Conservation (phyloP, 495 filamentous ascomycete species). For the Penicillium canariense region DNA sequence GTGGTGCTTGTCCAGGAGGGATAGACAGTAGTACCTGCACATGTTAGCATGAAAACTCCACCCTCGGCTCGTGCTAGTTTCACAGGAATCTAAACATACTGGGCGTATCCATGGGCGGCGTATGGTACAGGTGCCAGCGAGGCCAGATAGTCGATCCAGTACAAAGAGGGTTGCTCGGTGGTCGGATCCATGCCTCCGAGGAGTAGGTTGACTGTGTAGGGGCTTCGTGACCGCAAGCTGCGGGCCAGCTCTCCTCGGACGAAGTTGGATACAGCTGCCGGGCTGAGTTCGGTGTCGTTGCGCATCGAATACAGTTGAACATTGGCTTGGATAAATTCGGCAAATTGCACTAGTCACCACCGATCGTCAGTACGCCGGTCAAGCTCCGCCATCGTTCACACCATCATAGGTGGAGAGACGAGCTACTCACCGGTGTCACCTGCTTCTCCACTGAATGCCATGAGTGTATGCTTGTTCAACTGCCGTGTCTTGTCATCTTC, state of each 20-base stretch:
- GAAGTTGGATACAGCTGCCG: slow-evolving; percentile 84
- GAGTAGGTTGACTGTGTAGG: slow-evolving; percentile 94
- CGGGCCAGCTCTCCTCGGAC: slow-evolving; percentile 89
- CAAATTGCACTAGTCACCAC: slow-evolving; percentile 79
- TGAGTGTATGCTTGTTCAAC: slow-evolving; percentile 87
- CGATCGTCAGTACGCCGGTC: slow-evolving; percentile 13
- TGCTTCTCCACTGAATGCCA: slow-evolving; percentile 96
- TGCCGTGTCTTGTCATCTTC: slow-evolving; percentile 92
- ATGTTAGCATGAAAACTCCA: slow-evolving; percentile 20
- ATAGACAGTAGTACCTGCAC: slow-evolving; percentile 83
- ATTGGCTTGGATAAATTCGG: slow-evolving; percentile 98
- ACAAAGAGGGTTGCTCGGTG: slow-evolving; percentile 80
- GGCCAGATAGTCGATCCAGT: slow-evolving; percentile 97
- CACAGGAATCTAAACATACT: slow-evolving; percentile 56
- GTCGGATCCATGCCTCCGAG: slow-evolving; percentile 89
- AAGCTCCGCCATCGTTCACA: not conserved
- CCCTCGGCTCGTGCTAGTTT: not conserved
- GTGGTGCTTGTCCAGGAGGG: slow-evolving; percentile 96
- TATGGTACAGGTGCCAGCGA: slow-evolving; percentile 85
- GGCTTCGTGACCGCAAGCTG: slow-evolving; percentile 83
- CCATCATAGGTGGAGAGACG: not conserved
- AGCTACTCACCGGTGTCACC: slow-evolving; percentile 80
- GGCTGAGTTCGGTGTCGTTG: slow-evolving; percentile 86
- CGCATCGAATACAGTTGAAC: slow-evolving; percentile 98
- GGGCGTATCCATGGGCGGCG: slow-evolving; percentile 96